These are phyloP conservation scores for Trametes cinnabarina DNA, from an alignment of 768 basidiomycete genomes.

Conservation along the genomic window DNA sequence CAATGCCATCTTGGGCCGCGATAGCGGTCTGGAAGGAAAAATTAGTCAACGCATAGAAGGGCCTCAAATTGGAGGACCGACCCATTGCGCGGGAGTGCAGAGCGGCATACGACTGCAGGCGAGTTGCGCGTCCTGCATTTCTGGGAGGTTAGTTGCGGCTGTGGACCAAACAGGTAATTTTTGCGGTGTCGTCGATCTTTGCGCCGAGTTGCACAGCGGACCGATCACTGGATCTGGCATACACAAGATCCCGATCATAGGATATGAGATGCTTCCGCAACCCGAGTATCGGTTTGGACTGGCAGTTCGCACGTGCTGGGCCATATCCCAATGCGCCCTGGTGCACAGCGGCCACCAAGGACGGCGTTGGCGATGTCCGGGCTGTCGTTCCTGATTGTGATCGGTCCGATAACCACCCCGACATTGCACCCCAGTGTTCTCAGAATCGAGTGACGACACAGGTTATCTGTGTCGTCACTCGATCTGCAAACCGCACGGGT, in stretches of 20 bases:
- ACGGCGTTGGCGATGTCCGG: not conserved
- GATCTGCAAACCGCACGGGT: no score
- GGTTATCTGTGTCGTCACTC: no score
- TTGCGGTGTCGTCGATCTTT: not conserved
- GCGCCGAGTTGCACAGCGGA: not conserved
- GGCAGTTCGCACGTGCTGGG: not conserved
- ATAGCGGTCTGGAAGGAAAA: not conserved
- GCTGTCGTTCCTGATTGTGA: not conserved
- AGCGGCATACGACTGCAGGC: not conserved
- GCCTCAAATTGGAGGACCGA: not conserved
- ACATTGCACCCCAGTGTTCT: not conserved
- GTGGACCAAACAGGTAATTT: not conserved
- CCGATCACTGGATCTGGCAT: not conserved
- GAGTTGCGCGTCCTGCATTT: not conserved
- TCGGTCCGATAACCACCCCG: not conserved
- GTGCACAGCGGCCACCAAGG: not conserved
- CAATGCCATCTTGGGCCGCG: not conserved
- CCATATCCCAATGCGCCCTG: not conserved
- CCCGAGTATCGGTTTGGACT: not conserved
- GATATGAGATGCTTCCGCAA: constrained; percentile 2
- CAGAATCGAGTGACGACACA: not conserved
- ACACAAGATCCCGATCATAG: not conserved
- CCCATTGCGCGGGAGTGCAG: not conserved
- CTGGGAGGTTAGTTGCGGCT: constrained; percentile 1
- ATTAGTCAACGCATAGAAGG: not conserved